phyloP scores from a whole-genome alignment of 768 basidiomycete species.

The Dioszegia crocea region DNA sequence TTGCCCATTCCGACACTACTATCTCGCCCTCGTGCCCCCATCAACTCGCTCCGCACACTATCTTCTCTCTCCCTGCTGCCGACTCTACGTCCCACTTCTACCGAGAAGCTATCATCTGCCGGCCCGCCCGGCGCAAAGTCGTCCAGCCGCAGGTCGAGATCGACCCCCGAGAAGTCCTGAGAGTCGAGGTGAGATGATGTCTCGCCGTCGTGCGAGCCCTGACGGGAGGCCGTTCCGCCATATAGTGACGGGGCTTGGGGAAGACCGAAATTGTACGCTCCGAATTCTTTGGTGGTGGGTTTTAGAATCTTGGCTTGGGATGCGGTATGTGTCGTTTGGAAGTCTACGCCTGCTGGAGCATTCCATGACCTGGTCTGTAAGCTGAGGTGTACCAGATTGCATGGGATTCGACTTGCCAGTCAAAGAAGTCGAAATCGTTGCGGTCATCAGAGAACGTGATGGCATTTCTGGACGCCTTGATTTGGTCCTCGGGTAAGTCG shows the following conservation, averaged over 20 bases:
- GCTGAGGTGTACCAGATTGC: background rate
- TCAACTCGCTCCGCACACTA: conserved; percentile 10
- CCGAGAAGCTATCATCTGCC: conserved; percentile 2
- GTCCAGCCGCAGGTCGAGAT: conserved; percentile 33
- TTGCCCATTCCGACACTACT: conserved; percentile 4
- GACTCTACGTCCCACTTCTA: conserved; percentile 4
- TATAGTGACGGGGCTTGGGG: conserved; percentile 34
- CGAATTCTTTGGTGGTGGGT: conserved; percentile 31
- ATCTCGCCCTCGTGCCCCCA: background rate
- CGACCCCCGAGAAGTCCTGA: conserved; percentile 42
- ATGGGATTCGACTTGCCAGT: conserved; percentile 30
- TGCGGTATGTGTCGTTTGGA: conserved; percentile 13
- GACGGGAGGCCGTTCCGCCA: conserved; percentile 20
- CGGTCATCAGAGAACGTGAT: conserved; percentile 74
- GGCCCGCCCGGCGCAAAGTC: conserved; percentile 3
- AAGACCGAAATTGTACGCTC: conserved; percentile 40
- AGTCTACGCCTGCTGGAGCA: conserved; percentile 50
- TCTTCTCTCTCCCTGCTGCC: conserved; percentile 11
- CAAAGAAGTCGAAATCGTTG: conserved; percentile 55
- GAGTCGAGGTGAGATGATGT: conserved; percentile 30
- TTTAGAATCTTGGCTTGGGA: conserved; percentile 14
- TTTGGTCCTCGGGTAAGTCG: conserved; percentile 92
- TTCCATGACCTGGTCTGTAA: conserved; percentile 23
- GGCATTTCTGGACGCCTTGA: conserved; percentile 76
- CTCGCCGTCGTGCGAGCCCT: conserved; percentile 29